These are phyloP conservation scores for Sedum album DNA, from an alignment of 164 flowering plant genomes.

Conservation along the genomic window DNA sequence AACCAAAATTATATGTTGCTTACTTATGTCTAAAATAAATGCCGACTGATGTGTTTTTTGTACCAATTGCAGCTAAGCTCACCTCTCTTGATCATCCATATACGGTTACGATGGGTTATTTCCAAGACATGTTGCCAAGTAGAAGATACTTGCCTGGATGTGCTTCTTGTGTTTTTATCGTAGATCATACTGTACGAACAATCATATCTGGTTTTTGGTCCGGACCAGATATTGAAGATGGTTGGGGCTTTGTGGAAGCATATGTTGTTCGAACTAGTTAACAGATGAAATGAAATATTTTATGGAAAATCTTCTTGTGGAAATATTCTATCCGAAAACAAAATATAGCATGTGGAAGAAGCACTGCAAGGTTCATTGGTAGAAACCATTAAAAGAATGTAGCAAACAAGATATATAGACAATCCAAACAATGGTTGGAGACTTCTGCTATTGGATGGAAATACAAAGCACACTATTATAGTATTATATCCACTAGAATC, in stretches of 20 bases:
- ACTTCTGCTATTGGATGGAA: no score
- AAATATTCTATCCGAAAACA: no score
- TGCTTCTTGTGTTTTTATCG: conserved; percentile 16
- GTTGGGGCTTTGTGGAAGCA: conserved; percentile 81
- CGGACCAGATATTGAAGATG: conserved; percentile 84
- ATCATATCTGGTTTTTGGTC: conserved; percentile 73
- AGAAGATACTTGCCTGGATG: conserved; percentile 13
- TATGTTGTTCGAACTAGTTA: conserved; percentile 31
- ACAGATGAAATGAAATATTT: not conserved
- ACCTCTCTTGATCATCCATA: not conserved
- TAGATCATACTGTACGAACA: conserved; percentile 17
- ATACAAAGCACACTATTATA: no score
- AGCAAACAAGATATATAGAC: not conserved
- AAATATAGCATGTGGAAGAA: no score
- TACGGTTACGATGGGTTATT: conserved; percentile 10
- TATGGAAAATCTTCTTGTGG: no score
- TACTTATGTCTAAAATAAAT: not conserved
- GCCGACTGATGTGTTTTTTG: not conserved
- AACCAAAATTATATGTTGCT: not conserved
- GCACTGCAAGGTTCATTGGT: not conserved
- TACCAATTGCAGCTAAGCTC: not conserved
- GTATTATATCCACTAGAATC: not conserved
- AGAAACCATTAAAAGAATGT: not conserved
- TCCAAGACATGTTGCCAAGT: conserved; percentile 3
- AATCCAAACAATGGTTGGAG: not conserved